Evolutionary conservation across 306 rosid genomes (phyloP).

Genomic region (Prunus mira): DNA sequence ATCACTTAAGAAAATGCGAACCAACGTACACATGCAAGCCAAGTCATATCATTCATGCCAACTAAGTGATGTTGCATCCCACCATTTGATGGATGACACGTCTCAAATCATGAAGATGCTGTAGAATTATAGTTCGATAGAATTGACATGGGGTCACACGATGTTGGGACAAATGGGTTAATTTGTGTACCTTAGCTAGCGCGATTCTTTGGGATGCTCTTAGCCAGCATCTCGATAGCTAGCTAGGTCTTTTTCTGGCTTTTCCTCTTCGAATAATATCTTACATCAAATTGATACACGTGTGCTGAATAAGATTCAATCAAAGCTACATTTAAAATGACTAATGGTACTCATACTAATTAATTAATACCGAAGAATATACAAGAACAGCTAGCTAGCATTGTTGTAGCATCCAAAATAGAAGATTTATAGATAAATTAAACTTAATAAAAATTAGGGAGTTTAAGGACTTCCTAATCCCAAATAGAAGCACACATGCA

Average conservation of each 20-base stretch:
- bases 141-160: not conserved
- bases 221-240: not conserved
- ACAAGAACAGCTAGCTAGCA: constrained; percentile 12
- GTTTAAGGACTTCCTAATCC: constrained; percentile 19
- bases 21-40: constrained; percentile 1
- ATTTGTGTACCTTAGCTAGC: not conserved
- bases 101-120: constrained; percentile 6
- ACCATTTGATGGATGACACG: constrained; percentile 4
- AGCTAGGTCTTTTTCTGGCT: not conserved
- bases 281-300: constrained; percentile 1
- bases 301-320: constrained; percentile 8
- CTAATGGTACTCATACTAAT: not conserved
- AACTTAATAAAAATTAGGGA: constrained; percentile 8
- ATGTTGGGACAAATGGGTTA: not conserved
- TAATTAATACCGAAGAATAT: constrained; percentile 16
- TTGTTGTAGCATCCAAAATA: constrained; percentile 11
- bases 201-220: too few species aligned
- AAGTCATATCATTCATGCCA: not conserved
- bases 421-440: constrained; percentile 7
- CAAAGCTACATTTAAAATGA: constrained; percentile 7
- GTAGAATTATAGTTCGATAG: not conserved
- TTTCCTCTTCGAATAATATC: constrained; percentile 4
- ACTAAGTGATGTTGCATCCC: not conserved
- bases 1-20: not conserved
- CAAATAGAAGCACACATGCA: constrained; percentile 16